A percentile compares a stretch with the other conserved stretches of the same genome.
Evolutionary conservation across 192 early-diverging fungal genomes (phyloP).

Genomic region (Lunasporangiospora selenospora): DNA sequence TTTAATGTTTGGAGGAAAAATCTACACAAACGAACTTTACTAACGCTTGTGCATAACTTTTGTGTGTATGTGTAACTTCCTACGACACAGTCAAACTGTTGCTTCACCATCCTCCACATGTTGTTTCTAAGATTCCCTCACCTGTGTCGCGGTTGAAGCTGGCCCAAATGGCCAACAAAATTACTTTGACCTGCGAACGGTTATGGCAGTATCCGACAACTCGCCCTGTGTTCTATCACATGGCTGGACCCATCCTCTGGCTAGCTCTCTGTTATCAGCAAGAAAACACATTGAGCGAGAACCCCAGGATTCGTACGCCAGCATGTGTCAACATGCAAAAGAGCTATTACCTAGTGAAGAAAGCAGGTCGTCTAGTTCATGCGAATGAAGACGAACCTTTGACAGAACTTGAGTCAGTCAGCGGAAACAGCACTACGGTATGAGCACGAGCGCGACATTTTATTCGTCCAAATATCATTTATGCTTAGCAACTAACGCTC

Average conservation of each 20-base stretch:
- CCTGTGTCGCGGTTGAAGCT: conserved; percentile 16
- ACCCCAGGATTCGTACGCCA: conserved; percentile 40
- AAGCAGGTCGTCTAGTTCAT: conserved; percentile 38
- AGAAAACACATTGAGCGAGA: conserved; percentile 45
- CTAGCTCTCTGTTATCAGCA: conserved; percentile 45
- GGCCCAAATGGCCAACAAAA: conserved; percentile 39
- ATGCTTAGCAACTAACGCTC: too few relatives aligned
- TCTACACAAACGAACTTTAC: neutral
- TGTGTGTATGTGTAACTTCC: too few relatives aligned
- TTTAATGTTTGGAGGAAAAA: neutral
- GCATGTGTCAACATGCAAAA: conserved; percentile 48
- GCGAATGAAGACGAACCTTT: conserved; percentile 31
- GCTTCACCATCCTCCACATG: conserved; percentile 40
- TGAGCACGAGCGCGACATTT: too few relatives aligned
- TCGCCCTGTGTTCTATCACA: conserved; percentile 30
- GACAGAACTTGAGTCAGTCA: conserved; percentile 31
- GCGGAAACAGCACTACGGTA: conserved; percentile 1
- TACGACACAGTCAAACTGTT: conserved; percentile 46
- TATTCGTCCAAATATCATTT: too few relatives aligned
- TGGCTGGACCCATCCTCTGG: conserved; percentile 28
- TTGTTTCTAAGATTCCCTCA: conserved; percentile 22
- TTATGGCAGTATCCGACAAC: conserved; percentile 42
- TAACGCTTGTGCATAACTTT: too few relatives aligned
- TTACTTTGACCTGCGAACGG: conserved; percentile 37
- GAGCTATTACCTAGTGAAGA: conserved; percentile 41